These are phyloP conservation scores for Corymbia maculata DNA, from an alignment of 345 rosid genomes.

Conservation along the genomic window DNA sequence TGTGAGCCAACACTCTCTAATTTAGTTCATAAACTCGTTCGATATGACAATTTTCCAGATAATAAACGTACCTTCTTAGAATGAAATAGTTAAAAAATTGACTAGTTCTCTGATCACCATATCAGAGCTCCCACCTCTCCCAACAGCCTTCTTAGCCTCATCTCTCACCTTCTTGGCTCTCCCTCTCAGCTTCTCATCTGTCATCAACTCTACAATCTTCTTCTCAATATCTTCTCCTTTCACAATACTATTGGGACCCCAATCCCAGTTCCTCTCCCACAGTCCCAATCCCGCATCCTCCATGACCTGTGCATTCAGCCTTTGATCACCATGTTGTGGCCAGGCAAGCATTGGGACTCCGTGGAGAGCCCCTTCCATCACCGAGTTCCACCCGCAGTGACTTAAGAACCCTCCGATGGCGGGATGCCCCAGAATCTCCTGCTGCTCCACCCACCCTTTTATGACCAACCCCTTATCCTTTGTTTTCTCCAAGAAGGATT, in stretches of 20 bases:
- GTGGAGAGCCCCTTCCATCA: constrained; percentile 20
- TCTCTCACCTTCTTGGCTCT: constrained; percentile 4
- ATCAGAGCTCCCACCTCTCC: constrained; percentile 8
- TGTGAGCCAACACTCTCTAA: not conserved
- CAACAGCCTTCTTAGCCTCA: constrained; percentile 14
- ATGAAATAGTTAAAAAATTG: not conserved
- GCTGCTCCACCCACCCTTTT: constrained; percentile 11
- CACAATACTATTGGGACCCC: constrained; percentile 7
- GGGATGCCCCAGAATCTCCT: constrained; percentile 12
- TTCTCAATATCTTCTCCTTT: constrained; percentile 18
- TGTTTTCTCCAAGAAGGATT: not conserved
- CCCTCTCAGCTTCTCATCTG: constrained; percentile 1
- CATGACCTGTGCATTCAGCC: constrained; percentile 15
- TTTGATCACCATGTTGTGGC: constrained; percentile 29
- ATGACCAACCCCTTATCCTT: constrained; percentile 12
- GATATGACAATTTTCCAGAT: too few relatives aligned
- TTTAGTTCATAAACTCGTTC: not conserved
- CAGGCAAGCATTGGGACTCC: constrained; percentile 26
- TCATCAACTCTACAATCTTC: constrained; percentile 18
- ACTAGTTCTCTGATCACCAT: not conserved
- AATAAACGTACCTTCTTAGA: not conserved
- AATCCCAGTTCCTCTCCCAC: constrained; percentile 15
- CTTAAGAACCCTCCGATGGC: constrained; percentile 24
- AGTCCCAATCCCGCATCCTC: constrained; percentile 13
- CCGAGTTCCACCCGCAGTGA: constrained; percentile 4